Conservation (phyloP, 441 rosid genomes). For the Mallotus japonicus region DNA sequence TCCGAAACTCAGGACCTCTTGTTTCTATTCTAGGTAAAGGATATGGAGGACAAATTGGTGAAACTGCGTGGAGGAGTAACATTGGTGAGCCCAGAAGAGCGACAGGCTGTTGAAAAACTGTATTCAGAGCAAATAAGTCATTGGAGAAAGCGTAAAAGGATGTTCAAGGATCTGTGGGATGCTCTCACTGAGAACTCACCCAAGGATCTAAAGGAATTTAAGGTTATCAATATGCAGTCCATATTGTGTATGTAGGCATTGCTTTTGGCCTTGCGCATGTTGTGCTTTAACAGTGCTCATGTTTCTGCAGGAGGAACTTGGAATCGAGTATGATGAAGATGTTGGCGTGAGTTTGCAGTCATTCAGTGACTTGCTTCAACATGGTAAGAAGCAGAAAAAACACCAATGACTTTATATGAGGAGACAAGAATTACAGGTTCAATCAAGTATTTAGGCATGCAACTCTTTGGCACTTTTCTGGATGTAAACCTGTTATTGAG, state of each 20-base stretch:
- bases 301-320: constrained; percentile 79
- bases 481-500: neutral
- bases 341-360: constrained; percentile 67
- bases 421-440: neutral
- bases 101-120: constrained; percentile 53
- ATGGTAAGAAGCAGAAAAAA: constrained; percentile 53
- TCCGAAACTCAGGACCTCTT: neutral
- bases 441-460: constrained; percentile 15
- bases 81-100: constrained; percentile 79
- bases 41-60: constrained; percentile 67
- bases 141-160: constrained; percentile 89
- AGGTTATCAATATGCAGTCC: constrained; percentile 40
- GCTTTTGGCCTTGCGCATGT: constrained; percentile 12
- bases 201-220: constrained; percentile 76
- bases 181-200: constrained; percentile 77
- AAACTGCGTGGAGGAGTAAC: constrained; percentile 72
- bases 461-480: constrained; percentile 18
- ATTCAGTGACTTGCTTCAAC: constrained; percentile 55
- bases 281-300: constrained; percentile 15
- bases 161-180: constrained; percentile 95
- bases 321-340: constrained; percentile 87
- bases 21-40: constrained; percentile 48
- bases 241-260: constrained; percentile 1
- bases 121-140: constrained; percentile 62
- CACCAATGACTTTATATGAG: constrained; percentile 35